Evolutionary conservation across 169 alveolate genomes (phyloP), one percentile per base, ranked within the genome.

Genomic region (Babesia ovata): DNA sequence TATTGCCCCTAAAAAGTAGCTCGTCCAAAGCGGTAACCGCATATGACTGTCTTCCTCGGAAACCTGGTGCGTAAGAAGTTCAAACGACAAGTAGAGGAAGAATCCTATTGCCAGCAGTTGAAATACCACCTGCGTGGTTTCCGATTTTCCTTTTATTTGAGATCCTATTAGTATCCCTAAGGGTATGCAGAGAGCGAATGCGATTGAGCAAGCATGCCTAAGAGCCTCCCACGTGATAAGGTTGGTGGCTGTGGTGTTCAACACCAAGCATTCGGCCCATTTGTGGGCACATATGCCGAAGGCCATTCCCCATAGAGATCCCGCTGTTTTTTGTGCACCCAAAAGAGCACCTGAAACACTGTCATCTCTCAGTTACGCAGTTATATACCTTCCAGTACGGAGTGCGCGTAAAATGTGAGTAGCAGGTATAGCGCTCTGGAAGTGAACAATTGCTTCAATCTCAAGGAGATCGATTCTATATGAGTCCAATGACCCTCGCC

Each of bases 211-310:
- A 12, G 39, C 19, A 26, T 74, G 22, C 56, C 70, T 70, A 7
- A 71, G 45, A 3, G 26, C 44, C 28, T 63, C 70, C 46, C 54
- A 22, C 66, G 75, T 12, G 17, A 74, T 60, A 2, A 67, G 72
- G 60, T 75, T 69, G 33, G 85, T 56, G 28, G 75, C 70, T 50
- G 74, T 74, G 14, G 75, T 46, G 44, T 52, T 73, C 21, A 83
- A 62, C 61, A 83, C 69, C 28, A 83, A 21, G 39, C 86, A 83
- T 69, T 83, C 90, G 10, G 90, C 90, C 90, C 90, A 83, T 24
- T 83, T 83, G 67, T 83, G 90, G n/a, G 90, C 90, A 21, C 74
- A 54, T 48, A 83, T 83, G 22, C 90, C 90, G 48, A 83, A 83
- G 0, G 76, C 86, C 82, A 83, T 83, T 0, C 83, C 90, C 90